Conservation (phyloP, 1,284 basidiomycete genomes). For the Boletus sp. region DNA sequence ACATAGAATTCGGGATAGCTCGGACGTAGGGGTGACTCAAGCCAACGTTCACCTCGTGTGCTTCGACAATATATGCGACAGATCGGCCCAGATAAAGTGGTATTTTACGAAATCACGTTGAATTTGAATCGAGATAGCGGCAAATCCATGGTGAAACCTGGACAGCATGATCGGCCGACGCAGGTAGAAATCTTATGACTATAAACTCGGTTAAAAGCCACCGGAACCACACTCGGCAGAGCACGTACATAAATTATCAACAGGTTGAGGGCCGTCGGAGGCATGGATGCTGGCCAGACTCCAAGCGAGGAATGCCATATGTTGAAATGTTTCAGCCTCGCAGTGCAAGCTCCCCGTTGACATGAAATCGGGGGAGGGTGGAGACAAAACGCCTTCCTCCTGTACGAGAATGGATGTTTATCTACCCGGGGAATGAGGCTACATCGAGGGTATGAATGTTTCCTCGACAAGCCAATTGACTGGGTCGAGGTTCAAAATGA, state of each 20-base stretch:
- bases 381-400: not conserved
- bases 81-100: not conserved
- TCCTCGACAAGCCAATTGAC: constrained; percentile 32
- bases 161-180: not conserved
- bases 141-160: not conserved
- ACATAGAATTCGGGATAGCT: not conserved
- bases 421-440: constrained; percentile 37
- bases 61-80: not conserved
- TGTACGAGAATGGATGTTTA: constrained; percentile 13
- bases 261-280: not conserved
- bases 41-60: not conserved
- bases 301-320: not conserved
- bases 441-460: constrained; percentile 14
- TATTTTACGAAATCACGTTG: not conserved
- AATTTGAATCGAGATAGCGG: not conserved
- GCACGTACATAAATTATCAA: constrained; percentile 5
- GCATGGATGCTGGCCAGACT: not conserved
- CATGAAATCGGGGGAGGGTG: not conserved
- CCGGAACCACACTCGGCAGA: not conserved
- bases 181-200: not conserved
- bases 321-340: constrained; percentile 17
- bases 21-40: not conserved
- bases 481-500: constrained; percentile 14
- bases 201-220: not conserved
- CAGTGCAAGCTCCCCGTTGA: not conserved